phyloP scores from a whole-genome alignment of 2,329 filamentous ascomycete species.

The Metarhizium album region DNA sequence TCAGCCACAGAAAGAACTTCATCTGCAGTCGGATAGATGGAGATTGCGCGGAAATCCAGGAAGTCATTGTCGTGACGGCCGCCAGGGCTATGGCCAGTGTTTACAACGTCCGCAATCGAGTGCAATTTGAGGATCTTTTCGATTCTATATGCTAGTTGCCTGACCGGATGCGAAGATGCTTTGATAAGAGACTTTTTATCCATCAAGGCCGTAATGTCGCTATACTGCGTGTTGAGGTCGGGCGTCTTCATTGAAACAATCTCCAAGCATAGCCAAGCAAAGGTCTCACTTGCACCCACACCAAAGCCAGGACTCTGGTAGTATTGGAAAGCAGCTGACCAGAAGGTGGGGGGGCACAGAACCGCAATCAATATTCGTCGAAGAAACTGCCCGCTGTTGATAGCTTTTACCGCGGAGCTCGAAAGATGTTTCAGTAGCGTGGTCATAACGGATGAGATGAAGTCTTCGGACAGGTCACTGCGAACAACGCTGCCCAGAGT shows the following conservation, averaged over 20 bases:
- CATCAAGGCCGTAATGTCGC: constrained; percentile 10
- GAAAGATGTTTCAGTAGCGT: not conserved
- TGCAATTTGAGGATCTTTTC: constrained; percentile 25
- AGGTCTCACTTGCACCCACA: constrained; percentile 1
- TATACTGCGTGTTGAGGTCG: not conserved
- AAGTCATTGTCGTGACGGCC: constrained; percentile 68
- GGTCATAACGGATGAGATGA: not conserved
- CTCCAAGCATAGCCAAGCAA: constrained; percentile 11
- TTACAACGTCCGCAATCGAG: constrained; percentile 7
- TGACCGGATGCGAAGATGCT: constrained; percentile 12
- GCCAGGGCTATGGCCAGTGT: constrained; percentile 32
- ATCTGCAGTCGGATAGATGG: constrained; percentile 54
- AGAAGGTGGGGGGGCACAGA: constrained; percentile 9
- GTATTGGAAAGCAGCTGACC: constrained; percentile 4
- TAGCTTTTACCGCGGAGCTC: constrained; percentile 4
- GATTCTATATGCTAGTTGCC: constrained; percentile 24
- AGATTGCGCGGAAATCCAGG: constrained; percentile 46
- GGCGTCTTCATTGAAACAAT: constrained; percentile 4
- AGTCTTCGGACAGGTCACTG: constrained; percentile 3
- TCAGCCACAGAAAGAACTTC: constrained; percentile 45
- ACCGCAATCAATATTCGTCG: constrained; percentile 4
- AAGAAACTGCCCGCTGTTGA: constrained; percentile 9
- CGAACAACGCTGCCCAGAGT: constrained; percentile 6
- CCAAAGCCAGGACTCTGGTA: not conserved
- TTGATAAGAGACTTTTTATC: constrained; percentile 15